A percentile compares a stretch with the other conserved stretches of the same genome.
Conservation (phyloP, 495 filamentous ascomycete species). For the Penicillium parvum region DNA sequence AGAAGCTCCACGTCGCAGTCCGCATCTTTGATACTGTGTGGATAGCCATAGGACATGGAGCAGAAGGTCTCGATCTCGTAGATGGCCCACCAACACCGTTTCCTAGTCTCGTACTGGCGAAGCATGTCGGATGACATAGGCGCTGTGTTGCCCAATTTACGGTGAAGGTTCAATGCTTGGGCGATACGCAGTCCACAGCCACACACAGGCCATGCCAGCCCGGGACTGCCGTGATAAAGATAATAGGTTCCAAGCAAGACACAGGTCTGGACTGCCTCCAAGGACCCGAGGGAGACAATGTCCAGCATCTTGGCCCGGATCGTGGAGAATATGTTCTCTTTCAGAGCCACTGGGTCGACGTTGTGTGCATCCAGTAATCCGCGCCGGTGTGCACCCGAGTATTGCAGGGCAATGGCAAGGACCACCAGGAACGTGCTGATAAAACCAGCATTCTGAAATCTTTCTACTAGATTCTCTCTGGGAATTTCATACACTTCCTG, state of each 20-base stretch:
- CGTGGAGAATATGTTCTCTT: slow-evolving; percentile 17
- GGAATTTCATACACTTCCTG: slow-evolving; percentile 15
- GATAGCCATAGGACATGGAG: slow-evolving; percentile 35
- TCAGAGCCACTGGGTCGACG: slow-evolving; percentile 14
- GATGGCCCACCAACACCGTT: slow-evolving; percentile 40
- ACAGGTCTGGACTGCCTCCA: slow-evolving; percentile 34
- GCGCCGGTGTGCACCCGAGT: slow-evolving; percentile 12
- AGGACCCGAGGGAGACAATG: slow-evolving; percentile 20
- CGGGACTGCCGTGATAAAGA: slow-evolving; percentile 31
- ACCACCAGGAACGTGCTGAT: slow-evolving; percentile 28
- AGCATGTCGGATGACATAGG: not conserved
- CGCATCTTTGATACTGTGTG: slow-evolving; percentile 27
- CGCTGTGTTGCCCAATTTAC: slow-evolving; percentile 5
- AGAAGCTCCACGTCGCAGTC: slow-evolving; percentile 34
- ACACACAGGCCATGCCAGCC: slow-evolving; percentile 35
- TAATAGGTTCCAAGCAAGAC: slow-evolving; percentile 35
- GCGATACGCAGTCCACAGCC: slow-evolving; percentile 33
- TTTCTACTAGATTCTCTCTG: not conserved
- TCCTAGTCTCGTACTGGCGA: slow-evolving; percentile 26
- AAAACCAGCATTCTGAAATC: slow-evolving; percentile 12
- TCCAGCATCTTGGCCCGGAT: slow-evolving; percentile 19
- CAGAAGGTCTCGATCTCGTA: slow-evolving; percentile 40
- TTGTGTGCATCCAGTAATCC: slow-evolving; percentile 3
- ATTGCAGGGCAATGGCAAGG: slow-evolving; percentile 29
- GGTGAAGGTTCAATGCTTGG: slow-evolving; percentile 35